Percentiles rank a stretch among this genome's conserved stretches.
phyloP scores from a whole-genome alignment of 2,329 filamentous ascomycete species.

The Venturia oleaginea region DNA sequence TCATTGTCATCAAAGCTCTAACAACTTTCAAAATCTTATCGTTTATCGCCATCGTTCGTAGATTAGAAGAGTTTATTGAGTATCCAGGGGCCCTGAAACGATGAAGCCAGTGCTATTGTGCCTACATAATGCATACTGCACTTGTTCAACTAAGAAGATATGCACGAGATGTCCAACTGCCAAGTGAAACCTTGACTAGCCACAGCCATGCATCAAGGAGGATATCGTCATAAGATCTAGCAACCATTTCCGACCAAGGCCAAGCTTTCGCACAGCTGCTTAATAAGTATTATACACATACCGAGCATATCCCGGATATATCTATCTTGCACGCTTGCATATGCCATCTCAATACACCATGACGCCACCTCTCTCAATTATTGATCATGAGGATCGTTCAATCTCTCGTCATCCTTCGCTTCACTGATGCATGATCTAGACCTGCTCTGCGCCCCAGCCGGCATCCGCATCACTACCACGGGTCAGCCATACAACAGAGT shows the following conservation, averaged over 20 bases:
- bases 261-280: background rate
- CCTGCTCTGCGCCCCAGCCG: slow-evolving; percentile 45
- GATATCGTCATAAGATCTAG: background rate
- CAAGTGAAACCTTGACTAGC: background rate
- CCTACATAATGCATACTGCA: too few relatives aligned
- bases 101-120: too few relatives aligned
- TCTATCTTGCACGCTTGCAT: background rate
- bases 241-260: background rate
- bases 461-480: slow-evolving; percentile 38
- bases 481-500: background rate
- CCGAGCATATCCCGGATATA: background rate
- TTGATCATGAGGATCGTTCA: background rate
- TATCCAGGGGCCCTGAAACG: too few relatives aligned
- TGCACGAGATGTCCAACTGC: background rate
- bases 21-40: too few relatives aligned
- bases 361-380: background rate
- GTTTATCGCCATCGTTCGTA: too few relatives aligned
- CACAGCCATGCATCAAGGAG: background rate
- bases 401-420: background rate
- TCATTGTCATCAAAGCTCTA: too few relatives aligned
- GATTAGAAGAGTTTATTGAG: too few relatives aligned
- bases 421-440: slow-evolving; percentile 26
- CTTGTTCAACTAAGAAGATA: too few relatives aligned
- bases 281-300: background rate
- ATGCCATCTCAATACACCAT: background rate